phyloP scores from a whole-genome alignment of 1,139 yeast species.

The Hemisphaericaspora xylanilytica region DNA sequence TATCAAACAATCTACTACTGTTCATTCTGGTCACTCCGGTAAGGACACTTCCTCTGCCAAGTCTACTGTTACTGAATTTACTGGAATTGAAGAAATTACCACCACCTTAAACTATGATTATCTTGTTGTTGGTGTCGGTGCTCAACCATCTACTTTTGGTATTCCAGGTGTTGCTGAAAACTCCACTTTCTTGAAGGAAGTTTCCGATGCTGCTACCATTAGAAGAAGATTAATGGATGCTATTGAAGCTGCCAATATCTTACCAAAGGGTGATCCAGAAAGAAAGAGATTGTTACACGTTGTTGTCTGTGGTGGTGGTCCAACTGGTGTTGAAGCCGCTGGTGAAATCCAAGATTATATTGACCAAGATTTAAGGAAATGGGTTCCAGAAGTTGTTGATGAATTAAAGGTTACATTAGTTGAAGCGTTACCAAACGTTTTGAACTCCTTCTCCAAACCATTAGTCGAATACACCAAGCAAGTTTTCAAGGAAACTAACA shows the following conservation, averaged over 20 bases:
- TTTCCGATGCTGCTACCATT: conserved; percentile 76
- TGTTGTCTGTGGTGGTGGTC: conserved; percentile 94
- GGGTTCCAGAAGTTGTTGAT: conserved; percentile 83
- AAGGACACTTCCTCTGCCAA: conserved; percentile 53
- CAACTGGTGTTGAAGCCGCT: conserved; percentile 95
- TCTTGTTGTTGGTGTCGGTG: conserved; percentile 87
- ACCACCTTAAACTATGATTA: conserved; percentile 66
- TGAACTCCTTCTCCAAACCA: conserved; percentile 83
- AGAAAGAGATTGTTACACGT: conserved; percentile 78
- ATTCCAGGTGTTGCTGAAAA: conserved; percentile 90
- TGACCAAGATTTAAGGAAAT: conserved; percentile 82
- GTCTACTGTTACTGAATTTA: conserved; percentile 41
- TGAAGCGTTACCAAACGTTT: conserved; percentile 88
- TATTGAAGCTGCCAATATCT: conserved; percentile 78
- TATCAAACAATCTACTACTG: conserved; percentile 55
- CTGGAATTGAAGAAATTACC: conserved; percentile 43
- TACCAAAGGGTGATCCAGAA: conserved; percentile 71
- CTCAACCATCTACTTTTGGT: conserved; percentile 88
- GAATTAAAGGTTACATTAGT: conserved; percentile 82
- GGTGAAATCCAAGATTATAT: conserved; percentile 94
- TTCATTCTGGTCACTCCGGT: conserved; percentile 52
- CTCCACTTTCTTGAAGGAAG: conserved; percentile 83
- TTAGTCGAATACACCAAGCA: conserved; percentile 82
- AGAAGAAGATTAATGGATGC: conserved; percentile 75
- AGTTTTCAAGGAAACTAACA: conserved; percentile 76